Conservation (phyloP, 2,329 filamentous ascomycete species). For the Penicillium paneum region DNA sequence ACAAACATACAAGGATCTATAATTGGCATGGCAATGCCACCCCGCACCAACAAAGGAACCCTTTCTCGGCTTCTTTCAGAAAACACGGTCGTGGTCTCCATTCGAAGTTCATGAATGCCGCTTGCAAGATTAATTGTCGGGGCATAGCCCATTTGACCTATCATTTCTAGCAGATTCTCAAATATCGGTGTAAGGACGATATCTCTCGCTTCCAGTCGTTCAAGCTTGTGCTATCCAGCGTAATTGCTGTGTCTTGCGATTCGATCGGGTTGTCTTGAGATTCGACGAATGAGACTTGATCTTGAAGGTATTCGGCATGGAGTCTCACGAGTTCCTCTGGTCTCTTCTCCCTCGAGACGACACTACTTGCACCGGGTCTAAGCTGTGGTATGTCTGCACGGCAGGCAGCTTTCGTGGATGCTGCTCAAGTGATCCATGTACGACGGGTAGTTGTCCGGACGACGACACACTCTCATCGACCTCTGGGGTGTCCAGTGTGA, state of each 20-base stretch:
- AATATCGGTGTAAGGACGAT: not conserved
- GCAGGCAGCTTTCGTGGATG: conserved; percentile 29
- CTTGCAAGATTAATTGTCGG: not conserved
- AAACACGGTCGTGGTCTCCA: not conserved
- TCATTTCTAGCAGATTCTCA: not conserved
- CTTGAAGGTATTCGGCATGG: not conserved
- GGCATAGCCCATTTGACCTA: not conserved
- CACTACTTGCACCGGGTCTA: conserved; percentile 16
- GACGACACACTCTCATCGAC: conserved; percentile 1
- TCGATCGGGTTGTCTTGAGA: not conserved
- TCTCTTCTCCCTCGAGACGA: conserved; percentile 9
- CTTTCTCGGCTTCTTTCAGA: not conserved
- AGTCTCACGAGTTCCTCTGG: not conserved
- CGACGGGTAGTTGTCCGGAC: conserved; percentile 29
- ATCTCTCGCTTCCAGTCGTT: not conserved
- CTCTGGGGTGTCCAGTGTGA: not conserved
- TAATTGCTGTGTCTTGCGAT: not conserved
- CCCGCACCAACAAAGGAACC: not conserved
- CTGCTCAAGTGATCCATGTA: conserved; percentile 34
- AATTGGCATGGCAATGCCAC: not conserved
- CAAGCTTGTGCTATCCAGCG: not conserved
- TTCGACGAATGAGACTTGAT: not conserved
- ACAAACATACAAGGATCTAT: not conserved
- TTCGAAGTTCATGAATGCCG: not conserved
- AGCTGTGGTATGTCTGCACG: conserved; percentile 29